Base-by-base conservation (phyloP, 129 eudicot genomes). In the Lactuca sativa region DNA sequence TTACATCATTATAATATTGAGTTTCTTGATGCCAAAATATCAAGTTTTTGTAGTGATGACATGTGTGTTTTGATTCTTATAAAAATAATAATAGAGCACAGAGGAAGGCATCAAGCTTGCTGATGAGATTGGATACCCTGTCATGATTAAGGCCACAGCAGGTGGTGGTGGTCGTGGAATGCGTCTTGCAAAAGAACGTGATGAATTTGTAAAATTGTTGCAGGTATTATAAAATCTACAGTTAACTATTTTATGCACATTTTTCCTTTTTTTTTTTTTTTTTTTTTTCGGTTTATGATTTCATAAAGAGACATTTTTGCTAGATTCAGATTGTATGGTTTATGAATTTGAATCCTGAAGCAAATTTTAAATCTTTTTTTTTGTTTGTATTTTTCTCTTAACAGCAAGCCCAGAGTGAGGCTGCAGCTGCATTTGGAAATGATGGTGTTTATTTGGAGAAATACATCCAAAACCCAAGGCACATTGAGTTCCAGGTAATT, bases 81-180 rank as follows among this genome's bases (percentile, higher is more conserved):
- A 21, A 53, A 57, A 59, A 55, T 76, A 89, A 55, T 76, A 25
- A 25, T 25, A 89, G 98, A 92, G 88, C 80, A 89, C 88, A 7
- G 98, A 89, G 74, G 98, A 89, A 86, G 96, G 85, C 38, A 69
- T 92, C 52, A 86, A 63, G 75, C 79, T 92, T 59, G 98, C 98
- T 41, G 84, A 86, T 13, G 92, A 74, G 79, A 86, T 92, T 59
- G 96, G 98, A 67, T 92, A 64, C 74, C 98, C 98, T 48, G 98
- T 92, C 56, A 92, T 92, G 98, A 92, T 92, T 70, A 92, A 92
- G 99, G 99, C 97, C 33, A 90, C 99, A 58, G 99, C 99, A 56
- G 99, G 99, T 60, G 99, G 99, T 32, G 99, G 99, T 55, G 99
- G 99, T 64, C 97, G 99, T 85, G 99, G 99, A 74, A 93, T 93